Base-by-base conservation (phyloP, 83 land plant genomes). In the Thuja plicata region DNA sequence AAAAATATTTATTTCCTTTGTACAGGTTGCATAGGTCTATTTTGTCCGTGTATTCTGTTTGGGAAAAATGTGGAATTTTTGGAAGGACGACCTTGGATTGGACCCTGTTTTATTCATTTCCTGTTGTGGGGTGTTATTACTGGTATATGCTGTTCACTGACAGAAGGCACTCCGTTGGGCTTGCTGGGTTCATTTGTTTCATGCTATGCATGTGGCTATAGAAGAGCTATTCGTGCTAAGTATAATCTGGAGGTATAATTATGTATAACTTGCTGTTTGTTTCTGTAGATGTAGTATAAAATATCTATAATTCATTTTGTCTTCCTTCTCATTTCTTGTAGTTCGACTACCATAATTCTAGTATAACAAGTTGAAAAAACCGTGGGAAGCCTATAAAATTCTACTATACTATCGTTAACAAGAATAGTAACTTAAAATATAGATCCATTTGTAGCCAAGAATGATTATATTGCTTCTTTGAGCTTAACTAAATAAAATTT, bases 131-230 rank as follows among this genome's bases (percentile, higher is more conserved):
- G 94, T 70, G 90, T 94, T 89, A 74, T 93, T 17, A 93, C 93
- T 80, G 90, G 94, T 54, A 74, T 97, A 55, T 95, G 98, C 81
- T 96, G 99, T 82, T 54, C 92, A 84, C 74, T 93, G 40, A 94
- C 93, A 40, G 93, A 95, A 43, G 98, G 97, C 0, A 50, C 92
- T 73, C 87, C 92, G 19, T 80, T 92, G 89, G 97, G 94, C 19
- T 48, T 94, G 21, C 94, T 96, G 79, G 98, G 94, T 85, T 93
- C 94, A 89, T 89, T 92, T 88, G 95, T 95, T 45, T 93, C 99
- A 54, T 96, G 97, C 89, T 97, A 96, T 91, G 98, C 99, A 73
- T 97, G 94, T 91, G 91, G 94, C 21, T 95, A 95, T 87, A 92
- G 99, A 13, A 92, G 88, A 87, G 86, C 94, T 11, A 90, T 97